These are phyloP conservation scores for Halophytophthora polymorphica DNA, from an alignment of 352 stramenopile genomes.

Conservation along the genomic window DNA sequence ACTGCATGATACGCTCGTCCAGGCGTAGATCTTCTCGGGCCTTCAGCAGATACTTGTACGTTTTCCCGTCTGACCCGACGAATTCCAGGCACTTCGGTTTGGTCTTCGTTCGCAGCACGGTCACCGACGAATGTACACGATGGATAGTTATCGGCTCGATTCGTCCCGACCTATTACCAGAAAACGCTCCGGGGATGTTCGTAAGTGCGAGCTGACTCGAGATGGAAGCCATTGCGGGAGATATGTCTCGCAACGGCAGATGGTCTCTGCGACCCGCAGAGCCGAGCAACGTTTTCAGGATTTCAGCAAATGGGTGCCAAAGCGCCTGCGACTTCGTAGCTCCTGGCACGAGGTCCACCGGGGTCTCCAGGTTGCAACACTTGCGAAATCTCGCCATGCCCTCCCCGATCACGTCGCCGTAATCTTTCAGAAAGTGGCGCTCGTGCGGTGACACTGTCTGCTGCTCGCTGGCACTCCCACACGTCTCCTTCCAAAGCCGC, in stretches of 20 bases:
- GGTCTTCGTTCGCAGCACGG: conserved; percentile 76
- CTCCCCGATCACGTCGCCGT: conserved; percentile 46
- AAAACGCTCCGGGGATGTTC: conserved; percentile 57
- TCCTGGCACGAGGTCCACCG: conserved; percentile 12
- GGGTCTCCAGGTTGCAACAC: conserved; percentile 32
- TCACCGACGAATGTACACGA: conserved; percentile 34
- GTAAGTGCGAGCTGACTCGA: conserved; percentile 33
- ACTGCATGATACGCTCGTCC: conserved; percentile 91
- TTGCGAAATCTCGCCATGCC: conserved; percentile 43
- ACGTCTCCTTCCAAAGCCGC: conserved; percentile 62
- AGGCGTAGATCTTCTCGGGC: conserved; percentile 85
- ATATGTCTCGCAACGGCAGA: conserved; percentile 70
- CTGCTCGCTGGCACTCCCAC: conserved; percentile 23
- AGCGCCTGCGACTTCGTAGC: conserved; percentile 19
- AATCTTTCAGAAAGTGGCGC: conserved; percentile 64
- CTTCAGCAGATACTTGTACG: conserved; percentile 84
- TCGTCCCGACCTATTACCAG: conserved; percentile 9
- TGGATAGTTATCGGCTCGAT: conserved; percentile 37
- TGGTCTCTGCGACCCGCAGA: conserved; percentile 41
- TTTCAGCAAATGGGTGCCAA: conserved; percentile 75
- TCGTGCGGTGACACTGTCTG: conserved; percentile 62
- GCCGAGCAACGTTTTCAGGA: conserved; percentile 59
- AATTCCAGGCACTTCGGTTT: conserved; percentile 86
- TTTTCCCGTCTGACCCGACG: conserved; percentile 64
- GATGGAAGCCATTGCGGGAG: conserved; percentile 49